Conservation (phyloP, 805 yeast genomes). For the Ogataea polymorpha region DNA sequence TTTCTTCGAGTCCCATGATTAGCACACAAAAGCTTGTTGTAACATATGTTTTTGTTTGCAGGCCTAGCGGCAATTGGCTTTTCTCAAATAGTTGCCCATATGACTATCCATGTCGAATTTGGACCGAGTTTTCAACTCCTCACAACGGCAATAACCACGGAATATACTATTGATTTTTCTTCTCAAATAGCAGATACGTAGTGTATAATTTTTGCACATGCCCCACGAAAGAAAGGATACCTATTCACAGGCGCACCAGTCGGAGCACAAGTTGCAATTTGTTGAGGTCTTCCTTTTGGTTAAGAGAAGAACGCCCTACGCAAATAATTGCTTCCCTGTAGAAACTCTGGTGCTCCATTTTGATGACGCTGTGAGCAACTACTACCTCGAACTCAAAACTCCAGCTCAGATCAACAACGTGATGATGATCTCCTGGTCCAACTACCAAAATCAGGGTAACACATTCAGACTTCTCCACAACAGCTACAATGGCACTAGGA, state of each 20-base stretch:
- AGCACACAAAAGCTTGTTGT: not conserved
- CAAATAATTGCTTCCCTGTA: constrained; percentile 34
- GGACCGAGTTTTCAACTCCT: constrained; percentile 20
- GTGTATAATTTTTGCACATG: constrained; percentile 43
- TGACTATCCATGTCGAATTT: constrained; percentile 19
- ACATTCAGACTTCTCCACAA: constrained; percentile 25
- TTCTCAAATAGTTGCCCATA: constrained; percentile 15
- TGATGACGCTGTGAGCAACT: constrained; percentile 29
- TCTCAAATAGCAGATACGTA: constrained; percentile 30
- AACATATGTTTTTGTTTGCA: not conserved
- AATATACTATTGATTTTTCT: constrained; percentile 23
- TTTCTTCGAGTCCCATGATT: too few relatives aligned
- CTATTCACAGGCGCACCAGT: constrained; percentile 21
- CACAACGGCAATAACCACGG: constrained; percentile 30
- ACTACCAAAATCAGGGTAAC: constrained; percentile 29
- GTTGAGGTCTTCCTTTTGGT: constrained; percentile 43
- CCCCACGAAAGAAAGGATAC: constrained; percentile 39
- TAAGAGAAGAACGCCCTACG: constrained; percentile 42
- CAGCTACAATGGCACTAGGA: constrained; percentile 34
- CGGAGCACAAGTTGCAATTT: constrained; percentile 31
- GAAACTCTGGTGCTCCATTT: constrained; percentile 30
- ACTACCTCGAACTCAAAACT: constrained; percentile 22
- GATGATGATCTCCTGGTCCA: constrained; percentile 19
- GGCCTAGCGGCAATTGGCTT: not conserved
- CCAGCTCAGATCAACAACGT: constrained; percentile 8